Evolutionary conservation across 2,329 filamentous ascomycete species (phyloP).

Genomic region (Colletotrichum chrysophilum): DNA sequence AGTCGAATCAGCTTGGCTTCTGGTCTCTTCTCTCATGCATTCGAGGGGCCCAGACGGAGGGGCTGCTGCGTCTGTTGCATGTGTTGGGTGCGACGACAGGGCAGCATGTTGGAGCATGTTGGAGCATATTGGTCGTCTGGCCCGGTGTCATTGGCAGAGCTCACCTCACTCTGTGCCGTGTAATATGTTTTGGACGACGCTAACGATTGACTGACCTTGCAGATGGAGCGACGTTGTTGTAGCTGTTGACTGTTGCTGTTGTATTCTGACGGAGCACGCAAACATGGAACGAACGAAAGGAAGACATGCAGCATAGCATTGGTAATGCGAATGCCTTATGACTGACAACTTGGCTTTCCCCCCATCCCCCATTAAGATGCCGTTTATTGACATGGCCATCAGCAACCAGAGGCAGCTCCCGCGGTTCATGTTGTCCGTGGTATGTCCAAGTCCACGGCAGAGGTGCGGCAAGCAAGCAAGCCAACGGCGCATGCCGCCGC

Average conservation of each 20-base stretch:
- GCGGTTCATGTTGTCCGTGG: too few relatives aligned
- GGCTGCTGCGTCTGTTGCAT: not conserved
- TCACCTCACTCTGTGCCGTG: not conserved
- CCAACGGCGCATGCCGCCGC: not conserved
- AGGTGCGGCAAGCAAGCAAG: not conserved
- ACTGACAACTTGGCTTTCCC: not conserved
- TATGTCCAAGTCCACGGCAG: not conserved
- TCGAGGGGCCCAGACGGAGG: not conserved
- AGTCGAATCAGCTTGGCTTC: not conserved
- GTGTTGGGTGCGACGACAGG: not conserved
- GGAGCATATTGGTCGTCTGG: not conserved
- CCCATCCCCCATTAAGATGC: not conserved
- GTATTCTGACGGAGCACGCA: not conserved
- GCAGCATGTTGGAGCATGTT: not conserved
- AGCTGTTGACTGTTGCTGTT: not conserved
- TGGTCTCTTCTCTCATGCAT: not conserved
- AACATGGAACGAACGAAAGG: not conserved
- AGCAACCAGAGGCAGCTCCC: not conserved
- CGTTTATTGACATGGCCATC: not conserved
- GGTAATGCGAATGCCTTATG: not conserved
- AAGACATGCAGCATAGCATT: not conserved
- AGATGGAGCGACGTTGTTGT: not conserved
- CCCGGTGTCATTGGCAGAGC: not conserved
- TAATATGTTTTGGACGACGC: not conserved
- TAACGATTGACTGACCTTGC: not conserved